Evolutionary conservation across 2,329 filamentous ascomycete species (phyloP), one percentile per base, ranked within the genome.

Genomic region (Phialophora verrucosa): DNA sequence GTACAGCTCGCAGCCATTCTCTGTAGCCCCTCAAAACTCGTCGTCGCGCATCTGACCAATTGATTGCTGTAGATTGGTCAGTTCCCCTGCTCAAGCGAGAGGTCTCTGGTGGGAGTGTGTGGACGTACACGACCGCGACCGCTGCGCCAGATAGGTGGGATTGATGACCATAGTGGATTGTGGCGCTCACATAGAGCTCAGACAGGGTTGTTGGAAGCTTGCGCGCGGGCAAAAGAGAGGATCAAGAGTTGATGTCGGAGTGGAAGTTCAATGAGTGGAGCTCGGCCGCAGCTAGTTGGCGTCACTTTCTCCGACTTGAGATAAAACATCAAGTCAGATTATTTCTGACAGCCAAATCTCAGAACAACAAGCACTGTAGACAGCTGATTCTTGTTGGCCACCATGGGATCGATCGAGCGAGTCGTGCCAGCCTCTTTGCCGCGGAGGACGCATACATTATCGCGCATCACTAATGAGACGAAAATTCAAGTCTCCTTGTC

Each of bases 381-480:
- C 25, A 14, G 12, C 42, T 23, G 11, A 7, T 49, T 20, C 29
- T 12, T 29, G 49, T n/a, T 38, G 35, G 20, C 25, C 6, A 56
- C 5, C 50, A 71, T 72, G 69, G 68, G 68, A 27, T 73, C 73
- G 31, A 61, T 70, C 42, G 70, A 69, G 53, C 54, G 67, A 56
- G 25, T 51, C 7, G 25, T 27, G 17, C 58, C 67, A 12, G 20
- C 17, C 14, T 57, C 65, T 42, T 6, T 67, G 54, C 47, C 69
- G 2, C 89, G 93, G 51, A 91, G 94, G 76, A 92, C 90, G 78
- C 89, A 92, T 59, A 87, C 89, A 62, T 83, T 98, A 73, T 88
- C 90, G 71, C 92, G 95, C 78, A 90, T 94, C 80, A 99, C 95
- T 75, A 98, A 98, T 83, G 95, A 99, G 83, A 99, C 95, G 77